These are phyloP conservation scores for Streptanthus diversifolius DNA, from an alignment of 345 rosid species.

Conservation along the genomic window DNA sequence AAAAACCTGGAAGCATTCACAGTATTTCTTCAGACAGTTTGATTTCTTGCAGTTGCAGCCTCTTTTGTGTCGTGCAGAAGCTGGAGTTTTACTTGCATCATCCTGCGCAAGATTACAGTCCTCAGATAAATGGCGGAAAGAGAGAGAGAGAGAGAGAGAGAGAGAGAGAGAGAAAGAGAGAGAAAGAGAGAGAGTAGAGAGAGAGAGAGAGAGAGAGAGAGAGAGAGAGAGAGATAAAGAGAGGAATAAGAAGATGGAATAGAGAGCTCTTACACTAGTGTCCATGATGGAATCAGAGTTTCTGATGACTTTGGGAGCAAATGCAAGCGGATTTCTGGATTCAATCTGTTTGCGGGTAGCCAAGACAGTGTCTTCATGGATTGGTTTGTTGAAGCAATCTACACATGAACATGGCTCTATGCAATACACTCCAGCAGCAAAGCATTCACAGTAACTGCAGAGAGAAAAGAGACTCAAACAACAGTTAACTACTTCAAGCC, in stretches of 20 bases:
- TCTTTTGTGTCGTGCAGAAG: conserved; percentile 93
- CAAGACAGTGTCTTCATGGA: conserved; percentile 86
- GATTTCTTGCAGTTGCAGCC: conserved; percentile 99
- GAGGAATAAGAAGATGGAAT: background rate
- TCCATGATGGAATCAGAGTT: conserved; percentile 58
- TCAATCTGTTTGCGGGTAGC: conserved; percentile 96
- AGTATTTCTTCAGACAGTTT: conserved; percentile 88
- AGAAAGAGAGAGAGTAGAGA: conserved; percentile 11
- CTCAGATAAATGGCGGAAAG: background rate
- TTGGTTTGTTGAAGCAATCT: conserved; percentile 93
- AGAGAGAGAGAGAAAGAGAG: background rate
- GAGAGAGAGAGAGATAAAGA: background rate
- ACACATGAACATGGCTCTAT: conserved; percentile 91
- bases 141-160: background rate
- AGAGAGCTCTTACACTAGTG: conserved; percentile 48
- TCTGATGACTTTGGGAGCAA: conserved; percentile 95
- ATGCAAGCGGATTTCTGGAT: conserved; percentile 94
- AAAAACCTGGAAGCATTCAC: conserved; percentile 97
- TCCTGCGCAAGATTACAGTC: conserved; percentile 45
- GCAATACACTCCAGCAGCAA: conserved; percentile 98
- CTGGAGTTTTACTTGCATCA: conserved; percentile 77
- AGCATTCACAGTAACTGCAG: conserved; percentile 95
- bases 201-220: conserved; percentile 8
- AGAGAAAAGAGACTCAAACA: background rate
- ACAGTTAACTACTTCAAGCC: background rate